Conservation (phyloP, 2,329 filamentous ascomycete genomes). For the Cercospora beticola region DNA sequence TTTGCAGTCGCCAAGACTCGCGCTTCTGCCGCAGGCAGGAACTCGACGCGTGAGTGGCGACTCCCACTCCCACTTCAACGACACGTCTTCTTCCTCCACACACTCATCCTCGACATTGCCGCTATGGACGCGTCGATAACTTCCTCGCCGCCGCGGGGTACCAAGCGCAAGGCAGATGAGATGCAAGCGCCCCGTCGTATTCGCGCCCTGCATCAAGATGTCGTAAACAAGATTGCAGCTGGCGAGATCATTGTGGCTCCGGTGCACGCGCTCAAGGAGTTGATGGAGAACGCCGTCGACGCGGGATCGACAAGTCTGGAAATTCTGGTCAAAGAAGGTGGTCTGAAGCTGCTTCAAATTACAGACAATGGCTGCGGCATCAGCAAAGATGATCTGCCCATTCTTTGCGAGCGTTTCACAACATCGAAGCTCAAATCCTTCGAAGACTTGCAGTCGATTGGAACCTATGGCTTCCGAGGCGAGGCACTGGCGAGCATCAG, state of each 20-base stretch:
- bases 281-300: conserved; percentile 96
- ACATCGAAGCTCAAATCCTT: conserved; percentile 94
- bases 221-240: conserved; percentile 97
- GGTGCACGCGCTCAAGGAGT: conserved; percentile 90
- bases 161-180: conserved; percentile 39
- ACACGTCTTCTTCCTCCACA: background rate
- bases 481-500: conserved; percentile 97
- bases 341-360: conserved; percentile 91
- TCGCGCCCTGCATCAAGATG: conserved; percentile 83
- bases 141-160: conserved; percentile 34
- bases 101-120: background rate
- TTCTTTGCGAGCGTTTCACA: conserved; percentile 93
- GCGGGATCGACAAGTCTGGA: conserved; percentile 92
- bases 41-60: background rate
- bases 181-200: conserved; percentile 48
- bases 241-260: conserved; percentile 98
- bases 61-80: background rate
- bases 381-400: conserved; percentile 84
- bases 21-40: background rate
- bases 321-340: conserved; percentile 89
- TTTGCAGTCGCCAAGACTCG: background rate
- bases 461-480: conserved; percentile 95
- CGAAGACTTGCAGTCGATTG: conserved; percentile 85
- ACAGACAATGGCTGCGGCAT: conserved; percentile 97
- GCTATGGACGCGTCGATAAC: conserved; percentile 12